Conservation (phyloP, 2,329 filamentous ascomycete species). For the Colletotrichum tropicicola region DNA sequence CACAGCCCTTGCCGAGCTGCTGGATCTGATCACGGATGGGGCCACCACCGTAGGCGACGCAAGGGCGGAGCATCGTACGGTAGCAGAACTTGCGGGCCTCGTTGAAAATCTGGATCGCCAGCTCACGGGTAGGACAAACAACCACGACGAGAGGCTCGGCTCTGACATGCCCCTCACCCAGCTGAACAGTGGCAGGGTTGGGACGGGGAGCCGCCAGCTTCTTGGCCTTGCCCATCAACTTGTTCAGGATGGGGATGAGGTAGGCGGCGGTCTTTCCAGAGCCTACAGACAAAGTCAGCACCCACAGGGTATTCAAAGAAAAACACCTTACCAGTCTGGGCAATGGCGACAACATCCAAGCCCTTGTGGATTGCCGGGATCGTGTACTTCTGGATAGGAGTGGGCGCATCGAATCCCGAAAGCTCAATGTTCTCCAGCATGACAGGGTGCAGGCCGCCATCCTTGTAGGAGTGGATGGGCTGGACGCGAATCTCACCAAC, state of each 20-base stretch:
- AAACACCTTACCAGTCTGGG: conserved; percentile 81
- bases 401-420: conserved; percentile 76
- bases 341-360: conserved; percentile 86
- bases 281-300: conserved; percentile 58
- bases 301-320: conserved; percentile 11
- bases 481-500: conserved; percentile 63
- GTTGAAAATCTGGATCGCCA: conserved; percentile 95
- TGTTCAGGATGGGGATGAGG: conserved; percentile 86
- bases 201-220: conserved; percentile 84
- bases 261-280: conserved; percentile 97
- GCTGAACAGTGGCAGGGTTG: conserved; percentile 64
- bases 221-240: conserved; percentile 95
- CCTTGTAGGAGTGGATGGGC: conserved; percentile 68
- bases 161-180: conserved; percentile 60
- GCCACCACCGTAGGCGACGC: conserved; percentile 87
- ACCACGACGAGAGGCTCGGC: conserved; percentile 91
- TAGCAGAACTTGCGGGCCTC: conserved; percentile 94
- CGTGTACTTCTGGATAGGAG: conserved; percentile 87
- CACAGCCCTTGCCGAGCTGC: conserved; percentile 84
- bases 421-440: conserved; percentile 82
- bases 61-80: conserved; percentile 91
- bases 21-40: conserved; percentile 74
- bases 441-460: conserved; percentile 85
- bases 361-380: conserved; percentile 82
- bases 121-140: conserved; percentile 86